Evolutionary conservation across 2,329 filamentous ascomycete species (phyloP).

Genomic region (Fusarium xylarioides): DNA sequence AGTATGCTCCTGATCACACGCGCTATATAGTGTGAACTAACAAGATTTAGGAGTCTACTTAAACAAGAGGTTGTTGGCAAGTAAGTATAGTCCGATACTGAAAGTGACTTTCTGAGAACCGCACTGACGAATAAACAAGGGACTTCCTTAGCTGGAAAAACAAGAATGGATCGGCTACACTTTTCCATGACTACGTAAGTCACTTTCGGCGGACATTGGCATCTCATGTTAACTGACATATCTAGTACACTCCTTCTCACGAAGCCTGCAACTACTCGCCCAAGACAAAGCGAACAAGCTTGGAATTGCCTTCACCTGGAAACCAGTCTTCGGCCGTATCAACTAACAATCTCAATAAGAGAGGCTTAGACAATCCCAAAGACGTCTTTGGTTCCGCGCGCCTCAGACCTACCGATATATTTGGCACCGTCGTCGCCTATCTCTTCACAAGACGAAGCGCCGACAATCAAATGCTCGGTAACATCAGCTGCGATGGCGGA

Average conservation of each 20-base stretch:
- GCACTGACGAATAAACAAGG: background rate
- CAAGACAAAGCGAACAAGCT: background rate
- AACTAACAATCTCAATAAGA: background rate
- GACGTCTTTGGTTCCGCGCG: too few species aligned
- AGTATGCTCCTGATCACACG: background rate
- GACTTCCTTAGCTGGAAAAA: background rate
- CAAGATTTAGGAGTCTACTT: background rate
- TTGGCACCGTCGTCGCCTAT: too few species aligned
- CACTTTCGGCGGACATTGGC: accelerated
- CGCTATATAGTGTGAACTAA: background rate
- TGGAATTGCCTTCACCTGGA: background rate
- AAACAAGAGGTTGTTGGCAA: accelerated
- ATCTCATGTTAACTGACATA: background rate
- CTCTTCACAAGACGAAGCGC: too few species aligned
- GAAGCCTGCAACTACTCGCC: background rate
- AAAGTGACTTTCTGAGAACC: background rate
- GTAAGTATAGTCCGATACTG: background rate
- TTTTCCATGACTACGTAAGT: background rate
- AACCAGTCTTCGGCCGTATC: background rate
- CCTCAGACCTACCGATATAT: too few species aligned
- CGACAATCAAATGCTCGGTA: too few species aligned
- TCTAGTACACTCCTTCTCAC: background rate
- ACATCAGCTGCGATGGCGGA: too few species aligned
- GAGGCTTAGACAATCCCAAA: too few species aligned
- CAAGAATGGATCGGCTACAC: accelerated